phyloP scores from a whole-genome alignment of 768 basidiomycete species.

The Tylopilus vinaceipallidus region DNA sequence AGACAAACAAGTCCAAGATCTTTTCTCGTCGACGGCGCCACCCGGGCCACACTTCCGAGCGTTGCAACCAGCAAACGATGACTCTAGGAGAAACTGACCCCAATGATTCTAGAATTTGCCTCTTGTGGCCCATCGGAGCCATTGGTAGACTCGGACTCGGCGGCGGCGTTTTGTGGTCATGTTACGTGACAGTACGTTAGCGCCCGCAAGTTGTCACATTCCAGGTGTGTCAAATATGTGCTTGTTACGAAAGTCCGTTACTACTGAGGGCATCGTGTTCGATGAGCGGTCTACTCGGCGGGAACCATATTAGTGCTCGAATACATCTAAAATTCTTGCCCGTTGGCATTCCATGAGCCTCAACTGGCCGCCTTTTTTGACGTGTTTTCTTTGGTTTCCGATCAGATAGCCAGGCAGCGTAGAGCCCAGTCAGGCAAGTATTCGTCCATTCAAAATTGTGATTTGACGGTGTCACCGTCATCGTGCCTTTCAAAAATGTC shows the following conservation, averaged over 20 bases:
- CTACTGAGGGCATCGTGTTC: background rate
- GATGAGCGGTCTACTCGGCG: background rate
- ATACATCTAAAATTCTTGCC: slow-evolving; percentile 2
- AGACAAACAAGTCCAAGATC: too few relatives aligned
- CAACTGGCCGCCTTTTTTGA: background rate
- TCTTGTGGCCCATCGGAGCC: too few relatives aligned
- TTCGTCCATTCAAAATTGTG: slow-evolving; percentile 26
- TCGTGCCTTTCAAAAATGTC: background rate
- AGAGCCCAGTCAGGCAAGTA: background rate
- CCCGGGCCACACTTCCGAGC: too few relatives aligned
- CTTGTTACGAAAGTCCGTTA: background rate
- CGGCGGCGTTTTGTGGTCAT: too few relatives aligned
- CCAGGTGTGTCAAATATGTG: too few relatives aligned
- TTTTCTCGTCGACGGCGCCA: too few relatives aligned
- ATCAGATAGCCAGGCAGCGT: background rate
- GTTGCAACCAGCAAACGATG: too few relatives aligned
- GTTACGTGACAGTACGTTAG: slow-evolving; percentile 21
- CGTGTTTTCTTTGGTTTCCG: slow-evolving; percentile 5
- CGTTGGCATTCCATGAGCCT: background rate
- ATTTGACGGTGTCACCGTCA: slow-evolving; percentile 24
- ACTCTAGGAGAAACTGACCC: too few relatives aligned
- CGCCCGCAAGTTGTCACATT: background rate
- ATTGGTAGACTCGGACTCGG: too few relatives aligned
- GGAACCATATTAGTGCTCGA: background rate
- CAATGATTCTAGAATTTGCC: too few relatives aligned